Conservation (phyloP, 2,329 filamentous ascomycete genomes). For the Capronia coronata region DNA sequence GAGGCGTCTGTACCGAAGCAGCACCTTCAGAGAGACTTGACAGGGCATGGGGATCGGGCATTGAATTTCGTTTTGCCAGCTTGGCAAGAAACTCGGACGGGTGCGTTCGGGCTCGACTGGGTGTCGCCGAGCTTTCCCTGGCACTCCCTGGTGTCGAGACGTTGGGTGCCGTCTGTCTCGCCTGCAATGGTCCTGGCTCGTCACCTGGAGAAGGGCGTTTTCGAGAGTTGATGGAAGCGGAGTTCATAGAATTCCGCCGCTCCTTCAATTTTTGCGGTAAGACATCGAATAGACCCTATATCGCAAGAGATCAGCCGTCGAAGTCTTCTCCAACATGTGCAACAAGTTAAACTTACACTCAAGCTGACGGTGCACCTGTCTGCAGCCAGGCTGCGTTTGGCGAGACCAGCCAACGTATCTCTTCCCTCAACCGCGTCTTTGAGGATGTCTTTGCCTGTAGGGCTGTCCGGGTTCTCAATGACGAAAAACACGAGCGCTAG, state of each 20-base stretch:
- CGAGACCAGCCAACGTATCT: conserved; percentile 70
- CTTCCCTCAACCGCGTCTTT: conserved; percentile 79
- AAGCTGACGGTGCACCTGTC: conserved; percentile 76
- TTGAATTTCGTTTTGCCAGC: conserved; percentile 24
- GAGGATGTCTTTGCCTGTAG: conserved; percentile 65
- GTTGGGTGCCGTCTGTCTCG: conserved; percentile 8
- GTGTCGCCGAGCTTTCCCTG: conserved; percentile 13
- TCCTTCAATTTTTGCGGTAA: conserved; percentile 66
- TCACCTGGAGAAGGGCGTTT: conserved; percentile 40
- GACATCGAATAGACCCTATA: conserved; percentile 72
- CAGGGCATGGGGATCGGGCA: conserved; percentile 29
- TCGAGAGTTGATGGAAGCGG: conserved; percentile 38
- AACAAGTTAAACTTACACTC: conserved; percentile 50
- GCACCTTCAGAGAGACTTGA: conserved; percentile 19
- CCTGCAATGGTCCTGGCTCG: conserved; percentile 10
- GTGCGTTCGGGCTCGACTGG: conserved; percentile 20
- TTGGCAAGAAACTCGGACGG: conserved; percentile 25
- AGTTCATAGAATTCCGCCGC: conserved; percentile 40
- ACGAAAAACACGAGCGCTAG: conserved; percentile 59
- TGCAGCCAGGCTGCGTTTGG: conserved; percentile 79
- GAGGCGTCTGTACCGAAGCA: conserved; percentile 15
- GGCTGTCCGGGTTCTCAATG: conserved; percentile 56
- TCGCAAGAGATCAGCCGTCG: not conserved
- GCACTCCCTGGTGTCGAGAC: conserved; percentile 7
- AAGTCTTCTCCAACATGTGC: not conserved